These are phyloP conservation scores for Penicillium psychrosexuale DNA, from an alignment of 2,329 filamentous ascomycete genomes.

Conservation along the genomic window DNA sequence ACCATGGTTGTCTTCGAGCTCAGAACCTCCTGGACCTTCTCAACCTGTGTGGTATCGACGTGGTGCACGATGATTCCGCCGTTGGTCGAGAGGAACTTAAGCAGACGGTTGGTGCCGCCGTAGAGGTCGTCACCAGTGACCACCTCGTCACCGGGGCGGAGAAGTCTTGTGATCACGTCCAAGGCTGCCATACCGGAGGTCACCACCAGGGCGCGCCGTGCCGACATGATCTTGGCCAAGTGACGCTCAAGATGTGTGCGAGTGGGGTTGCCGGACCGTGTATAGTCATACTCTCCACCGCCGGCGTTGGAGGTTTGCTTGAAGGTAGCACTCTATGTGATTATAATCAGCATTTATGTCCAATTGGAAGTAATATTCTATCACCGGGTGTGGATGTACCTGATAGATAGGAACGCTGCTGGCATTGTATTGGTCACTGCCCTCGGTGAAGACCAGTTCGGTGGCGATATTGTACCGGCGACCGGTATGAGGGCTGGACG, in stretches of 20 bases:
- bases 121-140: constrained; percentile 97
- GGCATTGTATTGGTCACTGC: constrained; percentile 93
- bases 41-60: constrained; percentile 83
- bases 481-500: constrained; percentile 82
- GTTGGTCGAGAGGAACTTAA: constrained; percentile 87
- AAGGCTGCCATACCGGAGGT: constrained; percentile 96
- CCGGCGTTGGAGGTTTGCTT: constrained; percentile 81
- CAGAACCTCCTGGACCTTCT: constrained; percentile 66
- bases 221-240: constrained; percentile 98
- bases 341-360: not conserved
- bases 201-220: constrained; percentile 83
- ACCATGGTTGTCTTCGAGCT: constrained; percentile 89
- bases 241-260: constrained; percentile 94
- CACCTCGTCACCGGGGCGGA: constrained; percentile 92
- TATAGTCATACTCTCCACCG: constrained; percentile 95
- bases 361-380: not conserved
- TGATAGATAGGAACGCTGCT: constrained; percentile 98
- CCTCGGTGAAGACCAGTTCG: constrained; percentile 93
- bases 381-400: constrained; percentile 39
- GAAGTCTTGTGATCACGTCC: constrained; percentile 88
- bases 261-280: constrained; percentile 93
- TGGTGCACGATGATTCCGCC: constrained; percentile 92
- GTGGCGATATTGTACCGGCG: constrained; percentile 91
- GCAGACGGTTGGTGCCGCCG: constrained; percentile 86
- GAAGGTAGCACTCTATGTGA: constrained; percentile 77